These are phyloP conservation scores for Pezicula neosporulosa DNA, from an alignment of 2,329 filamentous ascomycete genomes.

Conservation along the genomic window DNA sequence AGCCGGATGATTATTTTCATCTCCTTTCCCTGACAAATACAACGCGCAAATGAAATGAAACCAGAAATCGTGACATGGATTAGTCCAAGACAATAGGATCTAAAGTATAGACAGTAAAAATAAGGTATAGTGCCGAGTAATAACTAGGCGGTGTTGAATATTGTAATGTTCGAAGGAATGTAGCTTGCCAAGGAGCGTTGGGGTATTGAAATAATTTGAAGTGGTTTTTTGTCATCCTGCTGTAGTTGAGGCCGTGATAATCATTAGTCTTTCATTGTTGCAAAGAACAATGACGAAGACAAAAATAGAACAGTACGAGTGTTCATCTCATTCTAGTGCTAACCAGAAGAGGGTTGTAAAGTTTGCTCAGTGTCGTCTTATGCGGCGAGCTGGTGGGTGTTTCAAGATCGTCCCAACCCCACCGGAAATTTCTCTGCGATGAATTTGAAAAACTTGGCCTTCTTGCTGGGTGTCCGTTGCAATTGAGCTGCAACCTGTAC, in stretches of 20 bases:
- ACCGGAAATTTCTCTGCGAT: constrained; percentile 29
- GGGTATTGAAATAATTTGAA: constrained; percentile 2
- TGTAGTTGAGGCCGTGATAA: too few species aligned
- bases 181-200: constrained; percentile 27
- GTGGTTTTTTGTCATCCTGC: not conserved
- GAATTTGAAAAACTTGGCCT: constrained; percentile 27
- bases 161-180: constrained; percentile 7
- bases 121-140: constrained; percentile 2
- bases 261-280: not conserved
- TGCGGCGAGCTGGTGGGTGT: not conserved
- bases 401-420: constrained; percentile 21
- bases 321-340: too few species aligned
- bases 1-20: too few species aligned
- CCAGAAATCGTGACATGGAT: not conserved
- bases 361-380: not conserved
- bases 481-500: constrained; percentile 27
- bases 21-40: not conserved
- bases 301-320: not conserved
- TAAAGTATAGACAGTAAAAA: constrained; percentile 2
- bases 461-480: constrained; percentile 26
- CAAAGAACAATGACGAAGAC: constrained; percentile 2
- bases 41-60: constrained; percentile 2
- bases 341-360: not conserved
- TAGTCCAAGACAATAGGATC: constrained; percentile 6
- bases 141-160: constrained; percentile 2